Base-by-base conservation (phyloP, 2,329 filamentous ascomycete genomes). In the Pleurostoma richardsiae region DNA sequence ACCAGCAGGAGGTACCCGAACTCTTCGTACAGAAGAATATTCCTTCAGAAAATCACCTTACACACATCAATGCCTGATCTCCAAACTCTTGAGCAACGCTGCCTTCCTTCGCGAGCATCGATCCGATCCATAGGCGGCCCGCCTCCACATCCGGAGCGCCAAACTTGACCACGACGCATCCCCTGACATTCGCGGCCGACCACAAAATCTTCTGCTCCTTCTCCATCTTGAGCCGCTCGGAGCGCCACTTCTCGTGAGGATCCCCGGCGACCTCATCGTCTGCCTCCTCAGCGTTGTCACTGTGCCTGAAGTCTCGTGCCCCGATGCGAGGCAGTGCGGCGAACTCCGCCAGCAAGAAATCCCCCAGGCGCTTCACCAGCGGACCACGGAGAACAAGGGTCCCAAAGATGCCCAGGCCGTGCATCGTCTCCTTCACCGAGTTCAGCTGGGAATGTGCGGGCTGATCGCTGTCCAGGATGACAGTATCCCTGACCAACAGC, bases 121-220 rank as follows among this genome's bases (percentile, higher is more conserved):
- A 75, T 7, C 83, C 82, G 48, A 97, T 74, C 90, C 91, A 97
- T 41, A 79, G 70, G 54, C 88, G 81, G 4, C 85, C 90, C 29
- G 85, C 86, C 63, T 97, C 90, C 28, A 96, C 85, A 40, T 85
- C 85, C 46, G 75, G 77, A 2, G 91, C 88, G 2, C 88, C 90
- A 63, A 97, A 95, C 64, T 97, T 97, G 55, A 97, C 86, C 29
- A 96, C 77, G 4, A 94, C 85, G 59, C 92, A 96, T 4, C 89
- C 86, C 45, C 90, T 78, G 31, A 95, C 82, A 29, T 77, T 79
- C 10, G 90, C 88, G 10, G 87, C 88, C 29, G 90, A 91, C 89
- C 90, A 96, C 4, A 92, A 71, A 4, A 95, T 65, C 11, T 79
- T 79, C 42, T 77, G 71, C 7, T 66, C 59, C 50, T 68, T 75